These are phyloP conservation scores for Syzygium aromaticum DNA, from an alignment of 345 rosid species.

Conservation along the genomic window DNA sequence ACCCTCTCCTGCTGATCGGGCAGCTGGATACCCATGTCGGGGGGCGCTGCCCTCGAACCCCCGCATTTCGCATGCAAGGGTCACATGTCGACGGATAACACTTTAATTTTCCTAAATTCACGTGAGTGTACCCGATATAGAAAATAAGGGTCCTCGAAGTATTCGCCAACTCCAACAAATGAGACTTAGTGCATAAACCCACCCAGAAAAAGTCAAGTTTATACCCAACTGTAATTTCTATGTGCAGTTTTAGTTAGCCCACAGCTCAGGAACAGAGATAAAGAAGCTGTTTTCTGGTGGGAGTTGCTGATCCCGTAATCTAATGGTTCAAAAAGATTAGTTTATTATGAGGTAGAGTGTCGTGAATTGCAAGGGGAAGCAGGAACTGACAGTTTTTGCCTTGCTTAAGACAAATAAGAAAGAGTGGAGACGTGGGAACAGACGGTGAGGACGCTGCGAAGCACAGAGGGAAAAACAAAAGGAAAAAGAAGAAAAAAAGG, in stretches of 20 bases:
- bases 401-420: neutral
- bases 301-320: neutral
- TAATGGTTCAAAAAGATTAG: neutral
- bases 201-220: neutral
- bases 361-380: neutral
- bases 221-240: neutral
- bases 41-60: no score
- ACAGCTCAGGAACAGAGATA: neutral
- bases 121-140: no score
- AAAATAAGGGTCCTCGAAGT: no score
- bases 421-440: neutral
- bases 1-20: no score
- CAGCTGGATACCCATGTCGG: no score
- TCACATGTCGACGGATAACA: no score
- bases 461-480: neutral
- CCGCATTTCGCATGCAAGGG: no score
- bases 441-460: neutral
- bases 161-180: no score
- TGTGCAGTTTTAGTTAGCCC: neutral
- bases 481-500: neutral
- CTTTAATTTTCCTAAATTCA: no score
- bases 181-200: neutral
- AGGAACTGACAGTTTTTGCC: neutral
- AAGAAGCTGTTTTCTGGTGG: neutral
- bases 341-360: neutral